Evolutionary conservation across 2,329 filamentous ascomycete genomes (phyloP).

Genomic region (Sporothrix mexicana): DNA sequence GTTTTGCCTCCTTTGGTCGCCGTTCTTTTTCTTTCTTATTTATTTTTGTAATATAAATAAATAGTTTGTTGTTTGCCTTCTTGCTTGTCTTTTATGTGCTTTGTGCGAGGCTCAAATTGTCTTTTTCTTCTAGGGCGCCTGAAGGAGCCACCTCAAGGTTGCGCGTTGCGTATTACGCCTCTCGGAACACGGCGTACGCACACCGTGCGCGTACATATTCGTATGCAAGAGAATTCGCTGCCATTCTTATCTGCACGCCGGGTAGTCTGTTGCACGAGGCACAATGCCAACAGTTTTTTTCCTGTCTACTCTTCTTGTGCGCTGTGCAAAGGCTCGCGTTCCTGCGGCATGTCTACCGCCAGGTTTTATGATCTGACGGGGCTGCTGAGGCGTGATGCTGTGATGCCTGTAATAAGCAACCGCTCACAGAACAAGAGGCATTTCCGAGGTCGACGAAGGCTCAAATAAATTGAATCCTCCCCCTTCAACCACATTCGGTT

Average conservation of each 20-base stretch:
- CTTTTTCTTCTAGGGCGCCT: not conserved
- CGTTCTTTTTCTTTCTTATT: not conserved
- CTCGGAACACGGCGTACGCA: not conserved
- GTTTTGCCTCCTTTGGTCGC: not conserved
- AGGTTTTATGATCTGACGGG: conserved; percentile 17
- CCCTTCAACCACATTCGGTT: not conserved
- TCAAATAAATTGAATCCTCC: not conserved
- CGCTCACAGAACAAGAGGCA: not conserved
- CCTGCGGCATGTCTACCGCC: conserved; percentile 1
- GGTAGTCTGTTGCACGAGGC: not conserved
- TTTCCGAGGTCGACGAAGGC: not conserved
- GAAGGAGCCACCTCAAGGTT: not conserved
- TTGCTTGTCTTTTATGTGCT: not conserved
- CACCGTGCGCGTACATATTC: conserved; percentile 6
- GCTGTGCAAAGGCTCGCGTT: conserved; percentile 4
- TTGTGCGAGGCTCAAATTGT: not conserved
- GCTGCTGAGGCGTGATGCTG: not conserved
- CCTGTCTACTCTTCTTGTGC: not conserved
- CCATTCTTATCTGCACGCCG: not conserved
- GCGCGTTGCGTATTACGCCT: conserved; percentile 19
- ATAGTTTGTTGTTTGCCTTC: too few relatives aligned
- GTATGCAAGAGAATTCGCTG: not conserved
- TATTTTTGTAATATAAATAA: not conserved
- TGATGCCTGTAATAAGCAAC: not conserved
- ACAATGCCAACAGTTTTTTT: not conserved